phyloP scores from a whole-genome alignment of 768 basidiomycete species.

The Psilocybe tampanensis region DNA sequence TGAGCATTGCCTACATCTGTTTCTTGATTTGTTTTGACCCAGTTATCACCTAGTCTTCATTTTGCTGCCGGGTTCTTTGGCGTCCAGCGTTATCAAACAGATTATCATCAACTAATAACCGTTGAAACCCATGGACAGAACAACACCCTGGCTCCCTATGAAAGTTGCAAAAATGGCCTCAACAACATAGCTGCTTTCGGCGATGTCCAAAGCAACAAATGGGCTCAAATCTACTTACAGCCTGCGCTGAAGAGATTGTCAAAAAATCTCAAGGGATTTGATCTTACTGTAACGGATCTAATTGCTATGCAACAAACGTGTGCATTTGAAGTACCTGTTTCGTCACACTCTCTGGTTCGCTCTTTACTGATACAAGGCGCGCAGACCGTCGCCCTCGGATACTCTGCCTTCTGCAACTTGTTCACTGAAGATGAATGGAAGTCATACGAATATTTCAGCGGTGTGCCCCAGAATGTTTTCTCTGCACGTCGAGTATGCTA shows the following conservation, averaged over 20 bases:
- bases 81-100: slow-evolving; percentile 36
- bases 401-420: slow-evolving; percentile 73
- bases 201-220: slow-evolving; percentile 45
- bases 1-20: slow-evolving; percentile 16
- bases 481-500: neutral
- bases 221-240: slow-evolving; percentile 63
- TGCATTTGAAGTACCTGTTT: slow-evolving; percentile 62
- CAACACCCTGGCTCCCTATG: slow-evolving; percentile 73
- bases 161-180: slow-evolving; percentile 59
- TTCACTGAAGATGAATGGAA: slow-evolving; percentile 86
- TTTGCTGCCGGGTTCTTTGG: slow-evolving; percentile 65
- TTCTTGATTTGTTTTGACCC: neutral
- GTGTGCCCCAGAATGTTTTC: slow-evolving; percentile 13
- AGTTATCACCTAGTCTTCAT: slow-evolving; percentile 30
- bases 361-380: neutral
- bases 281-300: slow-evolving; percentile 52
- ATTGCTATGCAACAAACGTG: slow-evolving; percentile 69
- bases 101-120: slow-evolving; percentile 63
- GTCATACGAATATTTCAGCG: slow-evolving; percentile 67
- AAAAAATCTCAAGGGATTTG: slow-evolving; percentile 49
- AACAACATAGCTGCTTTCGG: slow-evolving; percentile 46
- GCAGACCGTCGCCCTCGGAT: slow-evolving; percentile 78
- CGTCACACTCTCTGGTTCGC: neutral
- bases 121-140: slow-evolving; percentile 63
- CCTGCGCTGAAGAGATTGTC: slow-evolving; percentile 57